phyloP scores from a whole-genome alignment of 2,329 filamentous ascomycete species.

The Lecanicillium sp. region DNA sequence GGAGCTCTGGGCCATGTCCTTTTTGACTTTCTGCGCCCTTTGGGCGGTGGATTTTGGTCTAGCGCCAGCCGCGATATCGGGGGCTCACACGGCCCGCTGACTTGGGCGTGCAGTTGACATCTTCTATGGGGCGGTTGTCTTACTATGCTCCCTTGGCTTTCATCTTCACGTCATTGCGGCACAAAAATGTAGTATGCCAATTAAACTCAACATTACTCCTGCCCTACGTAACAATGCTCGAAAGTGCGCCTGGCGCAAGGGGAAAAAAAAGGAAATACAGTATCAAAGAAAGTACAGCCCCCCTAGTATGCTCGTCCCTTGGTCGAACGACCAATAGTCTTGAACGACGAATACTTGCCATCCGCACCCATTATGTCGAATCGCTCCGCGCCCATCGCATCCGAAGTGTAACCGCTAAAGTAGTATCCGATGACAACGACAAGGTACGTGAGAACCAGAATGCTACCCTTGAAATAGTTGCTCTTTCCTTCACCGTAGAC shows the following conservation, averaged over 20 bases:
- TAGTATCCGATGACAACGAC: slow-evolving; percentile 92
- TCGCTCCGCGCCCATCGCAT: slow-evolving; percentile 38
- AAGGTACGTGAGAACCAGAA: slow-evolving; percentile 85
- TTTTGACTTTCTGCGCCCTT: background rate
- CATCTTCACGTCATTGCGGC: too few relatives aligned
- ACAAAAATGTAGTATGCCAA: background rate
- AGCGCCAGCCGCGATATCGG: background rate
- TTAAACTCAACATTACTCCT: background rate
- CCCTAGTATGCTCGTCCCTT: slow-evolving; percentile 25
- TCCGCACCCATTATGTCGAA: slow-evolving; percentile 50
- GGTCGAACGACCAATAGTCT: slow-evolving; percentile 45
- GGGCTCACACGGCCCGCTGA: background rate
- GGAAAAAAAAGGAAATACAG: slow-evolving; percentile 6
- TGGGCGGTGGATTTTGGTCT: background rate
- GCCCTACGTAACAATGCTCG: slow-evolving; percentile 10
- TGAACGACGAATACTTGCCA: slow-evolving; percentile 45
- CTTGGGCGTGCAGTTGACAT: background rate
- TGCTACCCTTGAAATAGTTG: slow-evolving; percentile 99
- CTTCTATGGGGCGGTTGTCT: background rate
- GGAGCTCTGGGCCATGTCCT: too few relatives aligned
- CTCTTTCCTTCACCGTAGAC: slow-evolving; percentile 99
- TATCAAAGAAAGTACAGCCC: background rate
- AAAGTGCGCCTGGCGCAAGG: background rate
- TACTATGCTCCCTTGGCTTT: too few relatives aligned
- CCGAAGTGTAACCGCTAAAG: slow-evolving; percentile 58